phyloP scores from a whole-genome alignment of 345 rosid genomes.

The Lenwebbia sp. region DNA sequence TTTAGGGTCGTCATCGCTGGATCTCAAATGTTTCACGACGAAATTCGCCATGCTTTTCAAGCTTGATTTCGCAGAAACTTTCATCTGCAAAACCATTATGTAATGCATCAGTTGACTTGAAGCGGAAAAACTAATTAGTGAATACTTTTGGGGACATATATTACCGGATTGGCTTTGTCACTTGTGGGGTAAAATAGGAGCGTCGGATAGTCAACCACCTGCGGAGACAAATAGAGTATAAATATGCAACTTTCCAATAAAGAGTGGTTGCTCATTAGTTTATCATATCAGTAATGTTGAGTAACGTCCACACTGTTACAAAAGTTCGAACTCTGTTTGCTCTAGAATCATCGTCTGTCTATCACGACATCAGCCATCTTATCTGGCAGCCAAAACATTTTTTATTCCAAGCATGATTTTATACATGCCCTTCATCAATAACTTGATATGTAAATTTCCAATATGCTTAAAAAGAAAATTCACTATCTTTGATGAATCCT shows the following conservation, averaged over 20 bases:
- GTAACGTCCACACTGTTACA: neutral
- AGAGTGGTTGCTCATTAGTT: neutral
- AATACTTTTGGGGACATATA: neutral
- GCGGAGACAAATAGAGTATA: neutral
- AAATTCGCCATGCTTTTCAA: slow-evolving; percentile 40
- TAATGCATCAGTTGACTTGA: slow-evolving; percentile 2
- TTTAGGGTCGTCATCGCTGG: slow-evolving; percentile 25
- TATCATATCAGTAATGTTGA: neutral
- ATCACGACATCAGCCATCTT: neutral
- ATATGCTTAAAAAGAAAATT: neutral
- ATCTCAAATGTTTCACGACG: slow-evolving; percentile 35
- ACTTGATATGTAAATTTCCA: neutral
- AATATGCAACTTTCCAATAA: neutral
- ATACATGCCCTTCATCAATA: neutral
- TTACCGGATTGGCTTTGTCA: slow-evolving; percentile 64
- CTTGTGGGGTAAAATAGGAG: slow-evolving; percentile 50
- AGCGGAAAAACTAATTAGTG: neutral
- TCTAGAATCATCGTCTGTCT: neutral
- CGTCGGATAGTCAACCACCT: slow-evolving; percentile 63
- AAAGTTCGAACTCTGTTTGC: neutral
- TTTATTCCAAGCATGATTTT: neutral
- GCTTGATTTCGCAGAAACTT: slow-evolving; percentile 47
- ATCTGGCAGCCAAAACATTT: neutral
- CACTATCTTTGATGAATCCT: neutral
- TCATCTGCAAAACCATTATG: slow-evolving; percentile 24